Evolutionary conservation across 169 alveolate species (phyloP).

Genomic region (Cryptosporidium ryanae): DNA sequence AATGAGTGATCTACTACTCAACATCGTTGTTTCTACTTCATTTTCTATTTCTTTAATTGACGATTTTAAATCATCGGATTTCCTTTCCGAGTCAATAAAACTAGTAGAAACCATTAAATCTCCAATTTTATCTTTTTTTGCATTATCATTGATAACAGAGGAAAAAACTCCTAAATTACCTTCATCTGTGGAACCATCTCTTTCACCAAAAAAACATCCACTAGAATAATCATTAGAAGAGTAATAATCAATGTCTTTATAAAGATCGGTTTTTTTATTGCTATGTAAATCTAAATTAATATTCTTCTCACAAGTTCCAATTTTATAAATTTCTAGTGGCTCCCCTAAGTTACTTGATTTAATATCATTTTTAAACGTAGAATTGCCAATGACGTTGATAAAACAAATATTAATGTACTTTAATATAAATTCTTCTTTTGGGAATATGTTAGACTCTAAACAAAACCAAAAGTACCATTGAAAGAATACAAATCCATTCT

Average conservation of each 20-base stretch:
- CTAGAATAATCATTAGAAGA: background rate
- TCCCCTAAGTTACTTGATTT: background rate
- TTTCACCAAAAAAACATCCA: background rate
- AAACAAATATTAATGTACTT: constrained; percentile 46
- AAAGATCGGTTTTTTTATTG: background rate
- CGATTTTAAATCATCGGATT: background rate
- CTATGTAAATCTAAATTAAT: background rate
- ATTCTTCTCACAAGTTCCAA: background rate
- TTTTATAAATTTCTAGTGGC: background rate
- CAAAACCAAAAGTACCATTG: constrained; percentile 75
- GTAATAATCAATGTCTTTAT: background rate
- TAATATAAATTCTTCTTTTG: constrained; percentile 11
- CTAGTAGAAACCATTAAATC: background rate
- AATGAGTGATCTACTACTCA: constrained; percentile 1
- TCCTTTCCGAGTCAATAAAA: background rate
- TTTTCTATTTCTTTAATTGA: background rate
- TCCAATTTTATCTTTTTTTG: background rate
- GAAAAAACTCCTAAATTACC: background rate
- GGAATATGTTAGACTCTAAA: constrained; percentile 48
- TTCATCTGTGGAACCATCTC: background rate
- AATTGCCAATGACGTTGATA: constrained; percentile 7
- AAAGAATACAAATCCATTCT: constrained; percentile 56
- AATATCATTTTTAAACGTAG: background rate
- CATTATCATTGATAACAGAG: background rate
- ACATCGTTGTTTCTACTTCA: background rate